Evolutionary conservation across 116 monocot genomes (phyloP).

Genomic region (Papilionanthe hybrid): DNA sequence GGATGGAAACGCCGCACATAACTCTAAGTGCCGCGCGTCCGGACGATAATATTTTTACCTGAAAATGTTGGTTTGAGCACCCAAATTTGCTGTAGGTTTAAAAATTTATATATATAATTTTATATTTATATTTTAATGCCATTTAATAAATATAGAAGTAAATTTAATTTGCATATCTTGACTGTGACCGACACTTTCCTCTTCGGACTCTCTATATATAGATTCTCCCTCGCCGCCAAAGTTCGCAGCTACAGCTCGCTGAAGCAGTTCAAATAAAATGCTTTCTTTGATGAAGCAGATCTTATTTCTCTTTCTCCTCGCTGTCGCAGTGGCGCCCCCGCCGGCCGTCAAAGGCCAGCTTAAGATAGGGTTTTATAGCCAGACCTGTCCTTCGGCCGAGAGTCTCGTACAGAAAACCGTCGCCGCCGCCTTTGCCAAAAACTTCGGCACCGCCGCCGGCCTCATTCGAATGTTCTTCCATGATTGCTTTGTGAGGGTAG

Average conservation of each 20-base stretch:
- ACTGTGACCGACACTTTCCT: too few species aligned
- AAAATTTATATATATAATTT: too few species aligned
- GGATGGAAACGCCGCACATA: too few species aligned
- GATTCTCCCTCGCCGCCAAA: too few species aligned
- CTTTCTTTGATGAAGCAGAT: constrained; percentile 7
- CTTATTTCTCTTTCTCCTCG: constrained; percentile 2
- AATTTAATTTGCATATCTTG: too few species aligned
- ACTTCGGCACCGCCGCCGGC: constrained; percentile 28
- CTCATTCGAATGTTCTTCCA: constrained; percentile 50
- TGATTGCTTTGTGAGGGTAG: constrained; percentile 53
- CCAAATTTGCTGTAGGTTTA: constrained; percentile 49
- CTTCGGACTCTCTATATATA: too few species aligned
- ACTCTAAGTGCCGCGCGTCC: too few species aligned
- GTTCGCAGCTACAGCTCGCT: too few species aligned
- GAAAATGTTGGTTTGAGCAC: constrained; percentile 56
- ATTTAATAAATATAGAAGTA: too few species aligned
- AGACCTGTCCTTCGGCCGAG: constrained; percentile 37
- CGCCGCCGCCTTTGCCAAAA: constrained; percentile 18
- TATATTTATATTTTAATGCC: too few species aligned
- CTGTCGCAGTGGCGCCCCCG: background rate
- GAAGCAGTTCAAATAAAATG: too few species aligned
- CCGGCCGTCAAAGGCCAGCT: background rate
- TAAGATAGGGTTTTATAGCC: constrained; percentile 38
- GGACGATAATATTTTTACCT: too few species aligned
- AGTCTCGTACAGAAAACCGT: constrained; percentile 30